Evolutionary conservation across 768 basidiomycete genomes (phyloP).

Genomic region (Boletus sp.): DNA sequence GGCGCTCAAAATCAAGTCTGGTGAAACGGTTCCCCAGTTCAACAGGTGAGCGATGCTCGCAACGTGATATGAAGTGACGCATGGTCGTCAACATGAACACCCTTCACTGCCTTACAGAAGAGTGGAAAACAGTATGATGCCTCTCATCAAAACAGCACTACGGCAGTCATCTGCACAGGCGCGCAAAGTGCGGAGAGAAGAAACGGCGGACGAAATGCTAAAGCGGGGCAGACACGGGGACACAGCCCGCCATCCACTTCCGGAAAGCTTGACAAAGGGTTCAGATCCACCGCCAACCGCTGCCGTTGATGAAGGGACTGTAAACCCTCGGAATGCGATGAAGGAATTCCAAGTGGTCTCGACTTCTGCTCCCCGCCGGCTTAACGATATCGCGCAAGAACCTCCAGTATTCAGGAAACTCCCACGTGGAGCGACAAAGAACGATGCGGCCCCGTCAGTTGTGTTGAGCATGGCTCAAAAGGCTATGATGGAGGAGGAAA

Average conservation of each 20-base stretch:
- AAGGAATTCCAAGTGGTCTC: constrained; percentile 51
- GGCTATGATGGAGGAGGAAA: constrained; percentile 72
- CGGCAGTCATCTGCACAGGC: constrained; percentile 51
- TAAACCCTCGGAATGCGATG: constrained; percentile 11
- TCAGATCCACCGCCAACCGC: constrained; percentile 14
- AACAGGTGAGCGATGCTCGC: constrained; percentile 51
- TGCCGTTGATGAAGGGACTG: constrained; percentile 21
- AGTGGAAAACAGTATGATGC: constrained; percentile 71
- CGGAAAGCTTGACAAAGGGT: constrained; percentile 10
- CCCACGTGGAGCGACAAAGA: constrained; percentile 44
- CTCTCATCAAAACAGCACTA: constrained; percentile 59
- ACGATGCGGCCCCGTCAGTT: constrained; percentile 33
- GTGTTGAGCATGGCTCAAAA: constrained; percentile 75
- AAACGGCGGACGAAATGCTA: constrained; percentile 14
- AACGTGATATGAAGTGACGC: constrained; percentile 8
- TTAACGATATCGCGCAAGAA: constrained; percentile 70
- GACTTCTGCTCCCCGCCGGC: constrained; percentile 57
- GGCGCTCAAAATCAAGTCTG: constrained; percentile 53
- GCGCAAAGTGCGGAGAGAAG: constrained; percentile 44
- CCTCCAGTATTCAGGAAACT: constrained; percentile 62
- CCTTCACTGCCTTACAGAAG: constrained; percentile 44
- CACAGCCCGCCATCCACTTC: constrained; percentile 5
- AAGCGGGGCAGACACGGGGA: constrained; percentile 15
- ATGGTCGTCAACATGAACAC: constrained; percentile 7
- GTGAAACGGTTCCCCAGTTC: constrained; percentile 75